phyloP scores from a whole-genome alignment of 2,329 filamentous ascomycete species.

The Bipolaris cookei region DNA sequence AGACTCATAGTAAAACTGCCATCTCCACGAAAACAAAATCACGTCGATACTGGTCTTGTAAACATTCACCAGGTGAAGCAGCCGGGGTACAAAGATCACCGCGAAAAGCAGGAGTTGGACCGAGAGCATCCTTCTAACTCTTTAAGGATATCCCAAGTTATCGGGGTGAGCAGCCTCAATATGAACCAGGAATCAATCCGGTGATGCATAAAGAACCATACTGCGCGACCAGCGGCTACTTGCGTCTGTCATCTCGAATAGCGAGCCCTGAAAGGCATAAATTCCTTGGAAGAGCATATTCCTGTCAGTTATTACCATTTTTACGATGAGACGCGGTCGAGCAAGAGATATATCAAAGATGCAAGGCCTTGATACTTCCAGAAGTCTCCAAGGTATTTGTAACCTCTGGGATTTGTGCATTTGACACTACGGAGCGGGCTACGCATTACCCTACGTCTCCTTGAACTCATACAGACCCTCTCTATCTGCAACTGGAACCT shows the following conservation, averaged over 20 bases:
- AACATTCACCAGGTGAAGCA: conserved; percentile 1
- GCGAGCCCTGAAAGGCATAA: background rate
- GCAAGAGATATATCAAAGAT: background rate
- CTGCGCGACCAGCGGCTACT: background rate
- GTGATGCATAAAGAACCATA: background rate
- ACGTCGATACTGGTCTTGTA: background rate
- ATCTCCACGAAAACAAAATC: background rate
- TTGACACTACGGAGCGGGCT: background rate
- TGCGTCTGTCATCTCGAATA: background rate
- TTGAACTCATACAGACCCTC: conserved; percentile 76
- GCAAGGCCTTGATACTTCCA: conserved; percentile 3
- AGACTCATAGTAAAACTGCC: conserved; percentile 6
- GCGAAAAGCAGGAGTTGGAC: conserved; percentile 2
- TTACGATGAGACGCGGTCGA: background rate
- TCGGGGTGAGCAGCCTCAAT: background rate
- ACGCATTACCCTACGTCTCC: conserved; percentile 50
- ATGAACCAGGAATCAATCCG: background rate
- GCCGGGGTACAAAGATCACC: conserved; percentile 9
- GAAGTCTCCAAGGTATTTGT: background rate
- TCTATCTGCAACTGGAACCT: conserved; percentile 82
- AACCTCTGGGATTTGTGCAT: background rate
- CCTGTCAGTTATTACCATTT: background rate
- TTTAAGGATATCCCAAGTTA: background rate
- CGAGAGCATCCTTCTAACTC: background rate
- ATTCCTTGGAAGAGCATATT: background rate